Evolutionary conservation across 2,329 filamentous ascomycete genomes (phyloP), one percentile per base, ranked within the genome.

Genomic region (Aspergillus pseudonomiae): DNA sequence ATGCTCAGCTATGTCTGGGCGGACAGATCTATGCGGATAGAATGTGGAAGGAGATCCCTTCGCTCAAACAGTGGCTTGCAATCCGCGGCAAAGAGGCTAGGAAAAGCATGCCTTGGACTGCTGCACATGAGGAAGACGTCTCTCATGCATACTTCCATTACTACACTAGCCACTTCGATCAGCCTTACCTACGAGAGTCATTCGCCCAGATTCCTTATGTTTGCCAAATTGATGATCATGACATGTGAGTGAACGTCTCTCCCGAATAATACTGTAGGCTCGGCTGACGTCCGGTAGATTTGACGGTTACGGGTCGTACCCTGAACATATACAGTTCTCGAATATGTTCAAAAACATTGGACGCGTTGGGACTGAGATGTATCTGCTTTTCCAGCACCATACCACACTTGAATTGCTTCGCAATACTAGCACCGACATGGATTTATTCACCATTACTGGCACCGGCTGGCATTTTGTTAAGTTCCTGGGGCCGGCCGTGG

Each of bases 321-420:
- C 95, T 0, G 93, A 97, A 66, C 96, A 98, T 76, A 98, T 99
- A 94, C 95, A 99, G 75, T 92, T 92, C 69, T 97, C 93, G 21
- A 91, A 96, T 68, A 93, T 98, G 81, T 98, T 99, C 84, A 97
- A 96, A 81, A 98, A 98, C 75, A 96, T 98, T 73, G 95, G 95
- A 28, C 89, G 95, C 43, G 90, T 99, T 65, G 95, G 93, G 26
- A 94, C 96, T 61, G 93, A 98, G 70, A 97, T 97, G 94, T 99
- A 98, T 75, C 85, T 99, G 41, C 86, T 99, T 9, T 99, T 99
- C 84, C 95, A 99, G 75, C 95, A 99, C 74, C 95, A 99, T 77
- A 98, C 95, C 0, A 98, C 94, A 0, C 84, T 96, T 3, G 95
- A 98, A 74, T 91, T 98, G 48, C 87, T 99, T 62, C 91, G 94